phyloP scores from a whole-genome alignment of 2,329 filamentous ascomycete genomes.

The Hymenoscyphus scutula region DNA sequence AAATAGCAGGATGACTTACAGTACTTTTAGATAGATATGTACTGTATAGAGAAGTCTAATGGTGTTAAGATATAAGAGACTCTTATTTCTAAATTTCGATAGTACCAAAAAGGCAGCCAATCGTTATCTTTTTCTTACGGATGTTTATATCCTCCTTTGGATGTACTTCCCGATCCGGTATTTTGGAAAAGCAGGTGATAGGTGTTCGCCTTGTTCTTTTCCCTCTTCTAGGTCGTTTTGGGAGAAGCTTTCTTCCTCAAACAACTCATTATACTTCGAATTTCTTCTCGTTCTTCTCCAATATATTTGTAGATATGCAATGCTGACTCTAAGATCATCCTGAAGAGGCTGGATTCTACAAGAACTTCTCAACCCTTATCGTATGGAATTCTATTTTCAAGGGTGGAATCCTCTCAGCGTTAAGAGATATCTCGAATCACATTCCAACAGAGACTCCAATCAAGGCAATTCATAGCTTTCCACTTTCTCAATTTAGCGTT shows the following conservation, averaged over 20 bases:
- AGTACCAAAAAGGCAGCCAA: neutral
- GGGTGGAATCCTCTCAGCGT: neutral
- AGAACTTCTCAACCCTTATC: neutral
- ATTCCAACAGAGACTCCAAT: neutral
- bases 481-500: neutral
- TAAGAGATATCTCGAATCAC: neutral
- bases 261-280: too few species aligned
- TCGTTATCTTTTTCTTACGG: neutral
- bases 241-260: too few species aligned
- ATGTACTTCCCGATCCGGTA: too few species aligned
- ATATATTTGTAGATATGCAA: neutral
- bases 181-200: too few species aligned
- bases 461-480: neutral
- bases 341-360: neutral
- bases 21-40: neutral
- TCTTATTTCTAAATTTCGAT: neutral
- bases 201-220: too few species aligned
- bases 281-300: too few species aligned
- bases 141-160: neutral
- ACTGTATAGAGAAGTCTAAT: neutral
- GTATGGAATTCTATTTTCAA: neutral
- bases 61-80: neutral
- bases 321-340: neutral
- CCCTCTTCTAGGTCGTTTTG: too few species aligned
- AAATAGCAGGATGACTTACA: neutral